phyloP scores from a whole-genome alignment of 371 early-diverging fungal genomes.

The Neoconidiobolus thromboides region DNA sequence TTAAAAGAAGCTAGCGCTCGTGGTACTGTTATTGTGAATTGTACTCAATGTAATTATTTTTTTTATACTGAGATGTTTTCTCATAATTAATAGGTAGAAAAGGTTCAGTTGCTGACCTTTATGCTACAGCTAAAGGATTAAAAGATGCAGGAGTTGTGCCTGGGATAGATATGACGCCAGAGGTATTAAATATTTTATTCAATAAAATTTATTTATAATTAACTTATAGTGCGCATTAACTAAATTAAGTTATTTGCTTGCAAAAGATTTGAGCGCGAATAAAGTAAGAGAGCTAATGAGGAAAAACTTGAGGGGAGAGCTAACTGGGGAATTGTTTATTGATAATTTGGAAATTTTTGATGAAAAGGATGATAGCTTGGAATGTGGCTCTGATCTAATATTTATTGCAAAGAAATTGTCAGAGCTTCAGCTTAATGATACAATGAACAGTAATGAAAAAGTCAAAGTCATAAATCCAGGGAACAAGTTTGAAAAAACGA shows the following conservation, averaged over 20 bases:
- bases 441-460: not conserved
- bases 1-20: constrained; percentile 74
- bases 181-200: constrained; percentile 18
- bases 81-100: constrained; percentile 25
- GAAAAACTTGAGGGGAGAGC: constrained; percentile 77
- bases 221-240: constrained; percentile 63
- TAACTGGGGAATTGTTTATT: constrained; percentile 25
- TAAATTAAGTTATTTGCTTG: constrained; percentile 82
- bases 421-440: constrained; percentile 16
- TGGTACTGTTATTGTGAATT: constrained; percentile 91
- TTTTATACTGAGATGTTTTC: not conserved
- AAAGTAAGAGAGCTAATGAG: constrained; percentile 60
- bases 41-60: constrained; percentile 52
- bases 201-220: not conserved
- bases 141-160: constrained; percentile 71
- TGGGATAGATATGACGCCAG: constrained; percentile 95
- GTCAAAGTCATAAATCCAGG: constrained; percentile 1
- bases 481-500: not conserved
- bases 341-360: constrained; percentile 12
- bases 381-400: constrained; percentile 14
- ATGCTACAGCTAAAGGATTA: constrained; percentile 80
- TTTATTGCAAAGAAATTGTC: constrained; percentile 28
- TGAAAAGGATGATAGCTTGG: constrained; percentile 33
- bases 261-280: constrained; percentile 31
- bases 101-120: constrained; percentile 76